These are phyloP conservation scores for Tympanopsis confertula DNA, from an alignment of 2,329 filamentous ascomycete species.

Conservation along the genomic window DNA sequence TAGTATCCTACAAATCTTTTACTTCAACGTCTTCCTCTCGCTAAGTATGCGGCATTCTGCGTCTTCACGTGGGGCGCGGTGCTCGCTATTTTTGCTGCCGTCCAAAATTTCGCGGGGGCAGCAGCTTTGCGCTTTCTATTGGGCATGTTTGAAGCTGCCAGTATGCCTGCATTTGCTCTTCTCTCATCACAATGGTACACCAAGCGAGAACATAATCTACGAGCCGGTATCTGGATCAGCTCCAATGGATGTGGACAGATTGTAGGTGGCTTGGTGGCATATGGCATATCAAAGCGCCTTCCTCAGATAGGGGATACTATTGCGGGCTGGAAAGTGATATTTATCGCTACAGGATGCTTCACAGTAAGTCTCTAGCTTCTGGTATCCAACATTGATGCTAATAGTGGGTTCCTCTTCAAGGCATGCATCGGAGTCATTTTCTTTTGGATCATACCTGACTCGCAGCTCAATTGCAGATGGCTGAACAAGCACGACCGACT, in stretches of 20 bases:
- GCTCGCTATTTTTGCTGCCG: slow-evolving; percentile 8
- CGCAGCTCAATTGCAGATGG: slow-evolving; percentile 24
- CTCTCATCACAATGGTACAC: slow-evolving; percentile 18
- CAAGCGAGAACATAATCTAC: slow-evolving; percentile 17
- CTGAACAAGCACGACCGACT: slow-evolving; percentile 48
- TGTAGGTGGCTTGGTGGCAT: slow-evolving; percentile 23
- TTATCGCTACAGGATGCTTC: too few relatives aligned
- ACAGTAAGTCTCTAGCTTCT: too few relatives aligned
- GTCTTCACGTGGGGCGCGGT: slow-evolving; percentile 4
- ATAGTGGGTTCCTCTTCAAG: too few relatives aligned
- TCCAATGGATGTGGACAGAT: slow-evolving; percentile 20
- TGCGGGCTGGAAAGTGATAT: too few relatives aligned
- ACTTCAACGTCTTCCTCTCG: slow-evolving; percentile 6
- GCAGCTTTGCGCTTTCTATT: slow-evolving; percentile 13
- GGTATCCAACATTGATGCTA: too few relatives aligned
- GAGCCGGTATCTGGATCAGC: slow-evolving; percentile 14
- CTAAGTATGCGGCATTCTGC: slow-evolving; percentile 5
- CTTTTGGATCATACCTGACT: slow-evolving; percentile 32
- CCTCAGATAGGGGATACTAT: too few relatives aligned
- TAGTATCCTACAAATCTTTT: slow-evolving; percentile 3
- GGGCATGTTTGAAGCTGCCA: slow-evolving; percentile 12
- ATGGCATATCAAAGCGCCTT: too few relatives aligned
- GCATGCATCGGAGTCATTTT: slow-evolving; percentile 33
- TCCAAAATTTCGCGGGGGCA: slow-evolving; percentile 9
- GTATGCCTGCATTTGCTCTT: slow-evolving; percentile 15